Evolutionary conservation across 192 early-diverging fungal species (phyloP).

Genomic region (Chytriomyces confervae): DNA sequence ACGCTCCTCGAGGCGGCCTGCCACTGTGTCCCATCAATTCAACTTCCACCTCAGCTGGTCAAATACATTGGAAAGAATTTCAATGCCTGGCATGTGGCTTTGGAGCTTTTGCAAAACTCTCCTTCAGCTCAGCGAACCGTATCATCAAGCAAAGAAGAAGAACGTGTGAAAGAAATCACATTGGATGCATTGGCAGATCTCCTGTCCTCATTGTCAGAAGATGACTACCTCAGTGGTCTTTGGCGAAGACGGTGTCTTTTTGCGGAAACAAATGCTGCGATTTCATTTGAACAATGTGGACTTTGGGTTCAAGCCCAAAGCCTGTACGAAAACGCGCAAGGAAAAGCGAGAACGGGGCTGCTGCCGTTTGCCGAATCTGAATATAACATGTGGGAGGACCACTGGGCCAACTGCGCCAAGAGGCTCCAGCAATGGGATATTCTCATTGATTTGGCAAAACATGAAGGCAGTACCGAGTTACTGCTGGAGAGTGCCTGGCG

Average conservation of each 20-base stretch:
- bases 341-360: slow-evolving; percentile 83
- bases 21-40: slow-evolving; percentile 70
- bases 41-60: slow-evolving; percentile 91
- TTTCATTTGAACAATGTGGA: slow-evolving; percentile 93
- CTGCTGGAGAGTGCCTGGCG: slow-evolving; percentile 93
- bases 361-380: slow-evolving; percentile 93
- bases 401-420: slow-evolving; percentile 90
- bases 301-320: slow-evolving; percentile 92
- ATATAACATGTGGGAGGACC: slow-evolving; percentile 96
- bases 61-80: slow-evolving; percentile 90
- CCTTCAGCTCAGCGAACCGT: slow-evolving; percentile 26
- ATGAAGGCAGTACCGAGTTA: slow-evolving; percentile 86
- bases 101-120: slow-evolving; percentile 83
- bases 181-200: slow-evolving; percentile 90
- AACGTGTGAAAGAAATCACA: slow-evolving; percentile 84
- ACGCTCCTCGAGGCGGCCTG: slow-evolving; percentile 87
- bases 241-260: slow-evolving; percentile 90
- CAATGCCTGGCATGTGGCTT: slow-evolving; percentile 89
- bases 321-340: slow-evolving; percentile 91
- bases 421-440: slow-evolving; percentile 98
- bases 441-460: slow-evolving; percentile 87
- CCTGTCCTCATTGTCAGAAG: slow-evolving; percentile 82
- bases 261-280: slow-evolving; percentile 92
- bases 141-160: slow-evolving; percentile 69
- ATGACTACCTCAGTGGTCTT: slow-evolving; percentile 90